These are phyloP conservation scores for Citeromyces hawaiiensis DNA, from an alignment of 1,139 yeast species.

Conservation along the genomic window DNA sequence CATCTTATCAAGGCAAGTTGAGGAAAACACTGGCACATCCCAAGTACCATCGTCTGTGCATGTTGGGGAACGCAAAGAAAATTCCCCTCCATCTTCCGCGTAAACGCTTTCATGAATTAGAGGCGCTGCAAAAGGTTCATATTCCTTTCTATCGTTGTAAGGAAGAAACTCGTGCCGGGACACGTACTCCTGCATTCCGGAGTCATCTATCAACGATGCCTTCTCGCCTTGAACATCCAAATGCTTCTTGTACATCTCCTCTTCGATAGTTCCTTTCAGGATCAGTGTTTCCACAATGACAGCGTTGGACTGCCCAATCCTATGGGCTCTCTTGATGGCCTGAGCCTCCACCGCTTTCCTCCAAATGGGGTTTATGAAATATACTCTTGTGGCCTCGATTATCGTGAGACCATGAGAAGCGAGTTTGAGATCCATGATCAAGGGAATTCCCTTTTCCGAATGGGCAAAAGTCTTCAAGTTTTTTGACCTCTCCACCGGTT, in stretches of 20 bases:
- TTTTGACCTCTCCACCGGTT: conserved; percentile 33
- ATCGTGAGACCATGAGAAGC: conserved; percentile 66
- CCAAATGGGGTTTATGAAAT: conserved; percentile 63
- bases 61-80: not conserved
- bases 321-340: conserved; percentile 61
- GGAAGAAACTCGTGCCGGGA: conserved; percentile 32
- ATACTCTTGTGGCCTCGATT: conserved; percentile 54
- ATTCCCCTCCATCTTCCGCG: not conserved
- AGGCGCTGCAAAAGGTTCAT: conserved; percentile 9
- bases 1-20: not conserved
- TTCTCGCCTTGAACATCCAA: conserved; percentile 11
- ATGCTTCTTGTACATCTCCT: conserved; percentile 39
- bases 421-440: conserved; percentile 53
- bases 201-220: conserved; percentile 29
- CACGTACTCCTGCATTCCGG: conserved; percentile 43
- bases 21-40: not conserved
- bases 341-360: conserved; percentile 56
- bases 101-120: not conserved
- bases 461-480: conserved; percentile 38
- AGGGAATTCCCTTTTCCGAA: conserved; percentile 17
- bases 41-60: not conserved
- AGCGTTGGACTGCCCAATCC: conserved; percentile 49
- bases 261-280: conserved; percentile 48
- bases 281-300: conserved; percentile 57
- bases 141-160: conserved; percentile 9